Evolutionary conservation across 2,329 filamentous ascomycete species (phyloP).

Genomic region (Bertia moriformis): DNA sequence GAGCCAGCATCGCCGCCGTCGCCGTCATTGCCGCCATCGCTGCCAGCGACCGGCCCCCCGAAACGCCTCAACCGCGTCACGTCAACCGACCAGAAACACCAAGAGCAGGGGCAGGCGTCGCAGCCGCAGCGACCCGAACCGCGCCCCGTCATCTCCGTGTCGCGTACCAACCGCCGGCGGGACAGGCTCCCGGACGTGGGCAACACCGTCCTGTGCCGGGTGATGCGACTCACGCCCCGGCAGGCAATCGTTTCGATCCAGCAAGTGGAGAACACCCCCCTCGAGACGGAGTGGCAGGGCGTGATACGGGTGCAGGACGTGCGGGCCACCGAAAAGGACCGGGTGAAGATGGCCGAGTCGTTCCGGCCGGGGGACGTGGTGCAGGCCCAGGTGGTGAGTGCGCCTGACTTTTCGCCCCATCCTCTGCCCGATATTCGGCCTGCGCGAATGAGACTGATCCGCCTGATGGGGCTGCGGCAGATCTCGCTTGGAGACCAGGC

Average conservation of each 20-base stretch:
- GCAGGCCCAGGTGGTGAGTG: constrained; percentile 62
- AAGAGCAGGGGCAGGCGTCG: constrained; percentile 32
- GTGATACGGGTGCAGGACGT: constrained; percentile 82
- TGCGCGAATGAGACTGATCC: not conserved
- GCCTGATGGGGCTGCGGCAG: too few species aligned
- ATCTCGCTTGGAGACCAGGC: constrained; percentile 86
- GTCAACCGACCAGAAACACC: too few species aligned
- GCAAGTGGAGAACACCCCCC: constrained; percentile 58
- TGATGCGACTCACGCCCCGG: constrained; percentile 71
- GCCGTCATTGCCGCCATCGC: constrained; percentile 12
- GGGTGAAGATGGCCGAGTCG: constrained; percentile 76
- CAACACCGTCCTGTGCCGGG: constrained; percentile 67
- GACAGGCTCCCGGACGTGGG: constrained; percentile 72
- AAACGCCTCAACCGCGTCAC: constrained; percentile 31
- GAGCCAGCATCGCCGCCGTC: constrained; percentile 20
- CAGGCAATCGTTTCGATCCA: constrained; percentile 80
- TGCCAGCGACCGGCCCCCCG: constrained; percentile 24
- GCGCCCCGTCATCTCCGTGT: constrained; percentile 37
- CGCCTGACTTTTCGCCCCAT: constrained; percentile 1
- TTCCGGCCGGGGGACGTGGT: constrained; percentile 91
- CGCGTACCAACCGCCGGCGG: constrained; percentile 33
- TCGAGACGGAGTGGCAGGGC: constrained; percentile 71
- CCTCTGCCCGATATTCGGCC: not conserved
- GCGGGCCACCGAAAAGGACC: constrained; percentile 87
- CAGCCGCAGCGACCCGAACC: constrained; percentile 13